phyloP scores from a whole-genome alignment of 371 early-diverging fungal genomes.

The Mortierella sp. region DNA sequence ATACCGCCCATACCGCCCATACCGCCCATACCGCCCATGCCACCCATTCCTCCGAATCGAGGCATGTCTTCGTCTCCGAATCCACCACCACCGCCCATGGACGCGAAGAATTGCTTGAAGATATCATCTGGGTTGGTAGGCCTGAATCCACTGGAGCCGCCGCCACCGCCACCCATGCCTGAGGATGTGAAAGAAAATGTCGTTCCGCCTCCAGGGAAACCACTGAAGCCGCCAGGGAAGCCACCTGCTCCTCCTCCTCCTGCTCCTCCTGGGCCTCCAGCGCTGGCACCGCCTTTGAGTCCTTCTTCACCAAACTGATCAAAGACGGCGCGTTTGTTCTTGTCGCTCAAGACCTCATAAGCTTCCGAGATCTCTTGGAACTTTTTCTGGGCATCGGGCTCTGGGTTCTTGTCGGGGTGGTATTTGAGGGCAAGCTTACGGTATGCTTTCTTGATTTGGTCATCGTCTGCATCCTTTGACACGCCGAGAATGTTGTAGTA shows the following conservation, averaged over 20 bases:
- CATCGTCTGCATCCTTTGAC: conserved; percentile 83
- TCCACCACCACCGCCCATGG: conserved; percentile 65
- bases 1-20: conserved; percentile 29
- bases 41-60: conserved; percentile 52
- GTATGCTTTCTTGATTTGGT: conserved; percentile 92
- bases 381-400: conserved; percentile 64
- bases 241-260: conserved; percentile 60
- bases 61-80: conserved; percentile 58
- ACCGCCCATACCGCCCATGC: conserved; percentile 33
- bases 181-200: conserved; percentile 69
- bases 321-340: conserved; percentile 85
- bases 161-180: conserved; percentile 68
- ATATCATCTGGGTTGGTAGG: conserved; percentile 95
- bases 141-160: too few species aligned
- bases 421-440: conserved; percentile 88
- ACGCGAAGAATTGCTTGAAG: conserved; percentile 87
- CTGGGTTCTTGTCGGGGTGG: conserved; percentile 83
- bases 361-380: conserved; percentile 92
- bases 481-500: conserved; percentile 93
- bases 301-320: conserved; percentile 95
- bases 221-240: conserved; percentile 62
- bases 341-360: conserved; percentile 95
- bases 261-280: conserved; percentile 49
- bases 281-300: conserved; percentile 69
- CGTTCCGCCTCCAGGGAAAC: conserved; percentile 56